Evolutionary conservation across 805 yeast genomes (phyloP), one percentile per base, ranked within the genome.

Genomic region (Yamadazyma kitorensis): DNA sequence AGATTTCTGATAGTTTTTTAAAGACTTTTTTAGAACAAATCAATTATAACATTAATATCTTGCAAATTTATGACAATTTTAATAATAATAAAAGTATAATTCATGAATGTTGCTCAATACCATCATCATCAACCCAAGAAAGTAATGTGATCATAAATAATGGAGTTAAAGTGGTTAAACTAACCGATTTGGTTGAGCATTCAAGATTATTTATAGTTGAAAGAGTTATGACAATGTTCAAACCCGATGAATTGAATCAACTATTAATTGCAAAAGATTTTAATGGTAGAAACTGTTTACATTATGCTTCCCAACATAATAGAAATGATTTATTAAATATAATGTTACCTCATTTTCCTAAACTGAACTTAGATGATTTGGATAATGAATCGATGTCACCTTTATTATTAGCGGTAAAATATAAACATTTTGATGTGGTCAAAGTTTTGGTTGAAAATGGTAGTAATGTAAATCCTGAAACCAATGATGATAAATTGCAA

Each of bases 331-430:
- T 76, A 21, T 48, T 78, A 20, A 58, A 57, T 18, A 53, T 63
- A 7, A 53, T 78, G 7, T 54, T 76, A 17, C 63, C 66, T 2
- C 43, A 52, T 11, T 59, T 62, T 34, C 68, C 68, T 4, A 51
- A 45, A 19, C 46, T 48, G 2, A 59, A 64, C 34, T 48, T 76
- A 4, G 80, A 76, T 49, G 64, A 66, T 17, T 57, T 79, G 37
- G 93, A 85, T 51, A 80, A 80, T 46, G 84, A 79, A 43, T 81
- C 89, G 2, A 79, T 82, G 74, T 80, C 96, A 0, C 94, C 98
- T 0, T 61, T 93, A 37, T 63, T 89, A 26, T 68, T 87, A 47
- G 82, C 97, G 2, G 84, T 93, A 19, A 78, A 80, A 32, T 75
- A 78, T 47, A 73, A 80, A 37, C 79, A 82, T 48, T 68, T 76